Percentiles rank a stretch among this genome's conserved stretches.
Evolutionary conservation across 768 basidiomycete genomes (phyloP).

Genomic region (Boletus reticuloceps): DNA sequence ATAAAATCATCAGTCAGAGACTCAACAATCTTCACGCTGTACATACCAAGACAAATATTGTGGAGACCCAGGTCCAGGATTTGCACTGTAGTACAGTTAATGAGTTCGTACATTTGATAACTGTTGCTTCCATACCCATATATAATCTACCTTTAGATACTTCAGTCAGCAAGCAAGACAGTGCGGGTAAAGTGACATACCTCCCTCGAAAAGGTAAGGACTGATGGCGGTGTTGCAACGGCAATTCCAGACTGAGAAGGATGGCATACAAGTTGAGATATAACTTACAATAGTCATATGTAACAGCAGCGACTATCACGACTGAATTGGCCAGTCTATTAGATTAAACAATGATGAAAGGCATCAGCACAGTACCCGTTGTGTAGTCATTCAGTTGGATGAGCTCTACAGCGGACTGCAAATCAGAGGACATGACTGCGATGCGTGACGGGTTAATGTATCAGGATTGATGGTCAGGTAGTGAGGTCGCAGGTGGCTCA

Average conservation of each 20-base stretch:
- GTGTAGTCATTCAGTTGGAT: not conserved
- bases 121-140: slow-evolving; percentile 11
- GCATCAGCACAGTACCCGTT: not conserved
- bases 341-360: not conserved
- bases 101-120: fast-evolving
- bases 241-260: no score
- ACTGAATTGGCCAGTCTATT: not conserved
- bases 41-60: slow-evolving; percentile 8
- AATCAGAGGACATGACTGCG: not conserved
- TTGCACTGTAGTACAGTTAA: not conserved
- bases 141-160: slow-evolving; percentile 9
- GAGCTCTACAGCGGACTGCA: not conserved
- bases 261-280: not conserved
- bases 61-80: slow-evolving; percentile 12
- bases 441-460: not conserved
- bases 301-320: not conserved
- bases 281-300: slow-evolving; percentile 11
- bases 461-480: not conserved
- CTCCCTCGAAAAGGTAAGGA: slow-evolving; percentile 7
- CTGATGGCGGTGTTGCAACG: not conserved
- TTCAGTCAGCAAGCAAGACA: not conserved
- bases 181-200: not conserved
- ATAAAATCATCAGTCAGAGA: not conserved
- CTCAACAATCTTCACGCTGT: not conserved
- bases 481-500: no score